Percentiles rank a stretch among this genome's conserved stretches.
phyloP scores from a whole-genome alignment of 2,329 filamentous ascomycete species.

The Trichoderma sp. region DNA sequence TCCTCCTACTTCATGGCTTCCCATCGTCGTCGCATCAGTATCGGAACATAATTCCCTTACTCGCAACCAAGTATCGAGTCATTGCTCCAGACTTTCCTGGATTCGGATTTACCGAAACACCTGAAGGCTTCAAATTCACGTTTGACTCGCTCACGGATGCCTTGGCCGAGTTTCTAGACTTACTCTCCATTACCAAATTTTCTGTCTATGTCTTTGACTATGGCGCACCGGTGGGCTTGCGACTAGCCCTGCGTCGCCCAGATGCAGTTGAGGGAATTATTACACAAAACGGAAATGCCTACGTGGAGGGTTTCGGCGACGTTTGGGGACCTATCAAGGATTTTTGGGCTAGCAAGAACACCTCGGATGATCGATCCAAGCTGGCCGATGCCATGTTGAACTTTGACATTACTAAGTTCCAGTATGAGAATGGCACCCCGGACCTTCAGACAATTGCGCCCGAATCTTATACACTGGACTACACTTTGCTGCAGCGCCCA shows the following conservation, averaged over 20 bases:
- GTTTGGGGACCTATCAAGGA: constrained; percentile 12
- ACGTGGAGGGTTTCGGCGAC: constrained; percentile 9
- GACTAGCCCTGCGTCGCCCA: constrained; percentile 1
- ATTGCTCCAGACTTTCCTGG: constrained; percentile 12
- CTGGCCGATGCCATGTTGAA: constrained; percentile 3
- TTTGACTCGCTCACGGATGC: constrained; percentile 5
- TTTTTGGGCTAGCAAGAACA: constrained; percentile 12
- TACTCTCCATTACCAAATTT: neutral
- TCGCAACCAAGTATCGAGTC: constrained; percentile 5
- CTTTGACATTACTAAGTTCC: constrained; percentile 14
- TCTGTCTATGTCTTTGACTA: constrained; percentile 9
- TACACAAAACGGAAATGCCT: constrained; percentile 12
- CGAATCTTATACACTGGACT: constrained; percentile 1
- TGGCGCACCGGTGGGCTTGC: constrained; percentile 1
- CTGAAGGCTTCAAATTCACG: constrained; percentile 5
- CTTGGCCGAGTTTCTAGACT: constrained; percentile 1
- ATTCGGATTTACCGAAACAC: constrained; percentile 7
- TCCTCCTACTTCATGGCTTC: constrained; percentile 13
- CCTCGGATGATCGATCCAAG: neutral
- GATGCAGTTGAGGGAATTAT: neutral
- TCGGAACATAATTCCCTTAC: constrained; percentile 1
- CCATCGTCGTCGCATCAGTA: constrained; percentile 13
- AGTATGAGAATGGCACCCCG: constrained; percentile 9
- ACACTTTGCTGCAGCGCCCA: constrained; percentile 2
- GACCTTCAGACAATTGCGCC: neutral